Conservation (phyloP, 257 asterid genomes). For the Primulina eburnea region DNA sequence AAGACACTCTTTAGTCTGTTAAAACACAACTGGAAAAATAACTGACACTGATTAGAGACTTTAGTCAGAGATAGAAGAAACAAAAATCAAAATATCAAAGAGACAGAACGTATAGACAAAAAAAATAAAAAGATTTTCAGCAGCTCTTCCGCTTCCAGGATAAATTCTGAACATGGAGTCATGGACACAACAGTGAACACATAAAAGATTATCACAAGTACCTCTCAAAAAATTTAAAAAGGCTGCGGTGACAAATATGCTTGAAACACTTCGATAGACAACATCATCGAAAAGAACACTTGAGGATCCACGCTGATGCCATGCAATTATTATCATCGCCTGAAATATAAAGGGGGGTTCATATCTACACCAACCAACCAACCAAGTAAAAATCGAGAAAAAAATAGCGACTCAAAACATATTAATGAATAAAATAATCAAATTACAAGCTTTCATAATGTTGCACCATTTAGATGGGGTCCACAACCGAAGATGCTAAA, state of each 20-base stretch:
- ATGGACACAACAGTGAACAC: background rate
- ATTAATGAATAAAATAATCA: constrained; percentile 6
- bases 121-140: too few species aligned
- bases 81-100: background rate
- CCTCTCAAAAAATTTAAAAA: constrained; percentile 82
- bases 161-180: background rate
- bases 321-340: constrained; percentile 96
- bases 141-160: too few species aligned
- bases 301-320: constrained; percentile 70
- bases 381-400: constrained; percentile 6
- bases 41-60: background rate
- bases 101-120: too few species aligned
- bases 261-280: constrained; percentile 66
- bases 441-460: background rate
- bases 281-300: constrained; percentile 55
- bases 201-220: constrained; percentile 25
- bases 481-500: background rate
- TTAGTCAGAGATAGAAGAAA: background rate
- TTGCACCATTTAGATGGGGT: background rate
- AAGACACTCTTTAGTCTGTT: constrained; percentile 5
- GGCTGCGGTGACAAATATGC: constrained; percentile 96
- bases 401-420: background rate
- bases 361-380: constrained; percentile 18
- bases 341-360: constrained; percentile 30
- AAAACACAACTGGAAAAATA: constrained; percentile 11